A percentile compares a stretch with the other conserved stretches of the same genome.
Conservation (phyloP, 2,329 filamentous ascomycete genomes). For the Penicillium hesseltinei region DNA sequence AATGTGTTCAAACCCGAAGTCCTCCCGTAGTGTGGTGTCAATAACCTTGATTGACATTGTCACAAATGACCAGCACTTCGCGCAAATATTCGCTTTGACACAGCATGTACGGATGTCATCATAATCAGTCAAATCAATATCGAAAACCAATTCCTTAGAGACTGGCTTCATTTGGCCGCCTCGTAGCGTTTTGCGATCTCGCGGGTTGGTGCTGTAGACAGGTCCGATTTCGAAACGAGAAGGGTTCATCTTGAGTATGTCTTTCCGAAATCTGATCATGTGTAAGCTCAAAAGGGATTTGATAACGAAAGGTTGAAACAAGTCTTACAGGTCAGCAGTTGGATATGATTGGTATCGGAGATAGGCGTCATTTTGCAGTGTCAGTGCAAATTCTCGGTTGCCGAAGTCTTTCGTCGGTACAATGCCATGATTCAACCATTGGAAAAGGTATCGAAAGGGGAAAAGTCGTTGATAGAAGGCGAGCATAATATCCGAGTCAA, state of each 20-base stretch:
- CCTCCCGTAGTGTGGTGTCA: conserved; percentile 80
- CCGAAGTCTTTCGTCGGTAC: conserved; percentile 82
- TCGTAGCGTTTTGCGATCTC: conserved; percentile 83
- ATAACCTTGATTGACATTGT: conserved; percentile 97
- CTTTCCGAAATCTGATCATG: conserved; percentile 72
- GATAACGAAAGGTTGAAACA: background rate
- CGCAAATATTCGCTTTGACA: conserved; percentile 87
- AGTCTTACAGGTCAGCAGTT: conserved; percentile 59
- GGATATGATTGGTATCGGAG: conserved; percentile 83
- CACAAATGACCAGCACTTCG: conserved; percentile 94
- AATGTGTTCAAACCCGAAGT: conserved; percentile 96
- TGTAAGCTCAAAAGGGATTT: conserved; percentile 20
- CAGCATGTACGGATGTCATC: conserved; percentile 96
- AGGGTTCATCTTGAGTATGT: conserved; percentile 82
- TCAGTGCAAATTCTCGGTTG: conserved; percentile 94
- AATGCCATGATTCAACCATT: conserved; percentile 95
- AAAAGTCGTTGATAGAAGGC: conserved; percentile 96
- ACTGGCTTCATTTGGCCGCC: conserved; percentile 79
- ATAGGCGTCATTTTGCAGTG: conserved; percentile 87
- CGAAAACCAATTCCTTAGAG: conserved; percentile 93
- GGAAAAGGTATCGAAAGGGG: conserved; percentile 90
- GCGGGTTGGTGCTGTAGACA: conserved; percentile 91
- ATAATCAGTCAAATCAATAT: conserved; percentile 99
- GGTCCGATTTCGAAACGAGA: conserved; percentile 97
- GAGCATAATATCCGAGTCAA: conserved; percentile 81